Conservation (phyloP, 2,329 filamentous ascomycete genomes). For the Arthrinium phaeospermum region DNA sequence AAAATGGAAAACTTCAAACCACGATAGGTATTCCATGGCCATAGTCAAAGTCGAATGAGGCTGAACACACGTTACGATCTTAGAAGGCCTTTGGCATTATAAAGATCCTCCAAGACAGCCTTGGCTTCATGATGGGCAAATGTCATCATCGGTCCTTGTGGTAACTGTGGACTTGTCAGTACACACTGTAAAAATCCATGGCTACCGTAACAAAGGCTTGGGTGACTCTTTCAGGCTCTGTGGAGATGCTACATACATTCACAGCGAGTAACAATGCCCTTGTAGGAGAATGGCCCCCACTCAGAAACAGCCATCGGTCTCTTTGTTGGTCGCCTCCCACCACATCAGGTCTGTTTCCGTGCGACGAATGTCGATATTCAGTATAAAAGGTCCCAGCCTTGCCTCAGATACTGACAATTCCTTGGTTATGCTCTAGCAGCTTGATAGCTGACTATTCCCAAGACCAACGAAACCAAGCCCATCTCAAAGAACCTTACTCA, state of each 20-base stretch:
- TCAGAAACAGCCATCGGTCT: not conserved
- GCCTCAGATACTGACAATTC: not conserved
- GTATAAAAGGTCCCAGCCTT: not conserved
- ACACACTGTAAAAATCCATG: not conserved
- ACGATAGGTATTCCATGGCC: too few relatives aligned
- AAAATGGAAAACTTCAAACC: not conserved
- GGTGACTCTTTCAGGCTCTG: not conserved
- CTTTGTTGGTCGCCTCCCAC: not conserved
- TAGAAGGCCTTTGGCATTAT: not conserved
- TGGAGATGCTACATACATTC: not conserved
- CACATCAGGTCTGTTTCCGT: not conserved
- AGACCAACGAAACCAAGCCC: not conserved
- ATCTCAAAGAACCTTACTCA: not conserved
- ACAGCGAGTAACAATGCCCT: not conserved
- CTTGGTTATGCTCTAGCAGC: not conserved
- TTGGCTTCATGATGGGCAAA: not conserved
- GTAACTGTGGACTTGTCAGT: not conserved
- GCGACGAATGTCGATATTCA: not conserved
- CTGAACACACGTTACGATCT: not conserved
- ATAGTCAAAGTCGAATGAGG: too few relatives aligned
- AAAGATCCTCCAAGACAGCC: rapidly evolving
- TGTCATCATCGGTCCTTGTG: too few relatives aligned
- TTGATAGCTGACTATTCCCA: not conserved
- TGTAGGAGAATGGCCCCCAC: not conserved
- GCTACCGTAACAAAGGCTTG: not conserved